Base-by-base conservation (phyloP, 495 filamentous ascomycete species). In the Rhypophila decipiens region DNA sequence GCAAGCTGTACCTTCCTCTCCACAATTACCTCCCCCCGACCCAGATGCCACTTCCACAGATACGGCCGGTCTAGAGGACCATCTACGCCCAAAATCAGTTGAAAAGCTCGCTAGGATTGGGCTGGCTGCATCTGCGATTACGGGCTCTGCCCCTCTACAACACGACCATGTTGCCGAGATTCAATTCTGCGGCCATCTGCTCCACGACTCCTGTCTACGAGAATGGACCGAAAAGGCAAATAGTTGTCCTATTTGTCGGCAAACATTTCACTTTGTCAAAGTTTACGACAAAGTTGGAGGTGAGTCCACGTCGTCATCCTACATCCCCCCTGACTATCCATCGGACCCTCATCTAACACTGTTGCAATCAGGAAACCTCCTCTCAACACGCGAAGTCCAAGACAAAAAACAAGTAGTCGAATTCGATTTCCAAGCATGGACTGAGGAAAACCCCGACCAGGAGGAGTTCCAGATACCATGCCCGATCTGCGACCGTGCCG, bases 221-320 rank as follows among this genome's bases (percentile, higher is more conserved):
- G 86, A 88, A 47, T 99, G 93, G 93, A 87, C 86, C 24, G 88
- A 93, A 68, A 82, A 91, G 59, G 91, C 94, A 46, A 99, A 97
- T 67, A 96, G 89, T 61, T 99, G 93, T 61, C 93, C 93, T 12
- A 94, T 97, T 64, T 99, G 93, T 65, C 87, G 93, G 47, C 84
- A 85, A 57, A 84, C 73, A 56, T 97, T 97, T 70, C 88, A 96
- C 66, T 64, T 82, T 56, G 94, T 97, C 45, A 82, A 90, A 59
- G 83, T 96, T 44, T 86, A 80, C 56, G 79, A 85, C 49, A 78
- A 72, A 46, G 64, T 86, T 61, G 84, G 84, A 74, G 88, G 89
- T 94, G 77, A 67, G 79, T 74, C 9, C 24, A n/a, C n/a, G n/a
- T n/a, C n/a, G n/a, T n/a, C n/a, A n/a, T n/a, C n/a, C n/a, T n/a